phyloP scores from a whole-genome alignment of 208 protist species.

The Leishmania mexicana region DNA sequence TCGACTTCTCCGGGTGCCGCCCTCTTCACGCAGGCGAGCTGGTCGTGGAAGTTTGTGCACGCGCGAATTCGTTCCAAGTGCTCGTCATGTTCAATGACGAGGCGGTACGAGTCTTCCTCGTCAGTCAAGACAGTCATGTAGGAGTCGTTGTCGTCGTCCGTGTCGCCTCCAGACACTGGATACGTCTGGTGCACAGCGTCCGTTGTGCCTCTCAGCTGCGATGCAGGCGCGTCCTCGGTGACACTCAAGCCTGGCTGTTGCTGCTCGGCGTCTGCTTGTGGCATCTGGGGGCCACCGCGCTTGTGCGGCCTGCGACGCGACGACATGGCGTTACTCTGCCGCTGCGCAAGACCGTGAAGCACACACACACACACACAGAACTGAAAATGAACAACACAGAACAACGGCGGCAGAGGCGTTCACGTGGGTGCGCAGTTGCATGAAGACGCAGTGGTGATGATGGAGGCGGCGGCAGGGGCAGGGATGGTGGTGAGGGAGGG shows the following conservation, averaged over 20 bases:
- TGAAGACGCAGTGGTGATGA: not conserved
- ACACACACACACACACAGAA: not conserved
- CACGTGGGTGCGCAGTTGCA: not conserved
- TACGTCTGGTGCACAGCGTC: not conserved
- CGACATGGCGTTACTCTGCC: not conserved
- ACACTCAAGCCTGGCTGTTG: not conserved
- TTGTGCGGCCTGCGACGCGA: not conserved
- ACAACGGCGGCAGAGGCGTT: not conserved
- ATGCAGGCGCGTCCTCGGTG: not conserved
- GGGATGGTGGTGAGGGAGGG: not conserved
- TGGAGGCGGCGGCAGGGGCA: too few relatives aligned
- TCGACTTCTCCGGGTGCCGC: not conserved
- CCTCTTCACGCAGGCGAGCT: conserved; percentile 2
- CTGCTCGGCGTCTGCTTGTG: not conserved
- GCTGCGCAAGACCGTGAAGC: not conserved
- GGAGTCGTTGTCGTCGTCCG: not conserved
- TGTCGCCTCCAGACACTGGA: not conserved
- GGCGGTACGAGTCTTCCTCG: conserved; percentile 35
- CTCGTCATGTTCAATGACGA: conserved; percentile 29
- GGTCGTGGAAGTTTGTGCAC: conserved; percentile 31
- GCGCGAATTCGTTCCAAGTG: conserved; percentile 23
- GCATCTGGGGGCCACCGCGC: not conserved
- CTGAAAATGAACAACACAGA: not conserved
- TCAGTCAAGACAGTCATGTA: conserved; percentile 17
- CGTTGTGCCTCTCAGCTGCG: not conserved